Evolutionary conservation across 2,329 filamentous ascomycete genomes (phyloP).

Genomic region (Hypoxylon sp.): DNA sequence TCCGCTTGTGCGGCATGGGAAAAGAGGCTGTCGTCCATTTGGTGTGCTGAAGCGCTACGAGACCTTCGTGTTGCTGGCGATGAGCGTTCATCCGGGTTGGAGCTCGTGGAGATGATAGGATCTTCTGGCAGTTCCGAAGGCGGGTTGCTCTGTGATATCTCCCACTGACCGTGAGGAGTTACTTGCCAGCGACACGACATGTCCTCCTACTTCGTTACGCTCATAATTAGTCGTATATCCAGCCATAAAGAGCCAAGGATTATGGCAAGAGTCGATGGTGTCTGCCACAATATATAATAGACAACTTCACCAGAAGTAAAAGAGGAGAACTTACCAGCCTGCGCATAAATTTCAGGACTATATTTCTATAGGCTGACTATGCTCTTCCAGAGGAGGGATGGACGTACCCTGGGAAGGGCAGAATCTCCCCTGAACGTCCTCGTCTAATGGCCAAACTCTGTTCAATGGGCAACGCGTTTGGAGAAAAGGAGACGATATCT

Average conservation of each 20-base stretch:
- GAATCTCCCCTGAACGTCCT: background rate
- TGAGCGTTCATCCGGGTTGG: constrained; percentile 37
- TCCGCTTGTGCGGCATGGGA: constrained; percentile 32
- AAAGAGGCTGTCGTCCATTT: constrained; percentile 22
- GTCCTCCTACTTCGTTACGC: constrained; percentile 9
- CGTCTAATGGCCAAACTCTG: background rate
- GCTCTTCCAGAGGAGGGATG: background rate
- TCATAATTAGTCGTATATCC: constrained; percentile 4
- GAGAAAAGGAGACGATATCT: background rate
- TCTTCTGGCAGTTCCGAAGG: constrained; percentile 37
- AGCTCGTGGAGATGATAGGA: constrained; percentile 32
- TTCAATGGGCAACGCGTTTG: background rate
- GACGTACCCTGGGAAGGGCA: background rate
- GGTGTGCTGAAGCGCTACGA: background rate
- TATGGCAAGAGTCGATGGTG: background rate
- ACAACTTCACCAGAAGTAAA: background rate
- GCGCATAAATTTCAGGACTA: background rate
- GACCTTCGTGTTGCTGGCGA: constrained; percentile 18
- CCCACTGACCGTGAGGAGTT: constrained; percentile 26
- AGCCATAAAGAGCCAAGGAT: background rate
- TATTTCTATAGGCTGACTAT: background rate
- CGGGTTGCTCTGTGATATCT: constrained; percentile 34
- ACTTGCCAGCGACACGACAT: constrained; percentile 37
- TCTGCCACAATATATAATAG: background rate
- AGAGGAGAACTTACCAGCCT: background rate